phyloP scores from a whole-genome alignment of 805 yeast species.

The Komagataella mondaviorum region DNA sequence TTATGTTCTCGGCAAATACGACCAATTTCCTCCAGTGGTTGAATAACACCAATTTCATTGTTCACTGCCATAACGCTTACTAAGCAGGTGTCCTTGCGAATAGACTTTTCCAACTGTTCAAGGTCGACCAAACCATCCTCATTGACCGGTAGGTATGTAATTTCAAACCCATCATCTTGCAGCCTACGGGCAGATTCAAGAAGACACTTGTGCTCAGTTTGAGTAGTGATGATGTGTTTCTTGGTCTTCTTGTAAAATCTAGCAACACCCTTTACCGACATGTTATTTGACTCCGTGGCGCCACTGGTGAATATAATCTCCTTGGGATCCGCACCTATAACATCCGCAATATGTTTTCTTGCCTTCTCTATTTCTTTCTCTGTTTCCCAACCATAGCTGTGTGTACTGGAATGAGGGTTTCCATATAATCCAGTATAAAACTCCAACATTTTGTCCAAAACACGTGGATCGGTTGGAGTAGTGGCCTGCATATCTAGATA shows the following conservation, averaged over 20 bases:
- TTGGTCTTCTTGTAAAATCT: slow-evolving; percentile 83
- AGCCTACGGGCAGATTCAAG: slow-evolving; percentile 88
- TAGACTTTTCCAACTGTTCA: slow-evolving; percentile 67
- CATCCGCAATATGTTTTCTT: slow-evolving; percentile 65
- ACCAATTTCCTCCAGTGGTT: slow-evolving; percentile 93
- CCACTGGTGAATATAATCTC: slow-evolving; percentile 96
- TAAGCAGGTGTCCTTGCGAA: slow-evolving; percentile 80
- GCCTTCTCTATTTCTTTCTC: slow-evolving; percentile 85
- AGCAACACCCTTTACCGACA: slow-evolving; percentile 92
- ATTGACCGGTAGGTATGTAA: slow-evolving; percentile 81
- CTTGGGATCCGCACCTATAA: slow-evolving; percentile 89
- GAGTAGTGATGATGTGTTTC: slow-evolving; percentile 88
- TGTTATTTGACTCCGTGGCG: slow-evolving; percentile 94
- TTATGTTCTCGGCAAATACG: slow-evolving; percentile 72
- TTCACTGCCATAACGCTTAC: slow-evolving; percentile 96
- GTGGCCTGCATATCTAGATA: slow-evolving; percentile 97
- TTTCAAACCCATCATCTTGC: slow-evolving; percentile 95
- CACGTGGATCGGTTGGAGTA: slow-evolving; percentile 96
- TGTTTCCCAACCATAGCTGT: slow-evolving; percentile 98
- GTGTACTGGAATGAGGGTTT: slow-evolving; percentile 95
- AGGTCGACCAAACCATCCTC: slow-evolving; percentile 69
- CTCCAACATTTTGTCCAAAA: slow-evolving; percentile 73
- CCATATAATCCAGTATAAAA: slow-evolving; percentile 91
- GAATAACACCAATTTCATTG: slow-evolving; percentile 96
- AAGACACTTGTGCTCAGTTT: slow-evolving; percentile 98